Base-by-base conservation (phyloP, 176 grass and related monocot genomes). In the Triticum monococcum region DNA sequence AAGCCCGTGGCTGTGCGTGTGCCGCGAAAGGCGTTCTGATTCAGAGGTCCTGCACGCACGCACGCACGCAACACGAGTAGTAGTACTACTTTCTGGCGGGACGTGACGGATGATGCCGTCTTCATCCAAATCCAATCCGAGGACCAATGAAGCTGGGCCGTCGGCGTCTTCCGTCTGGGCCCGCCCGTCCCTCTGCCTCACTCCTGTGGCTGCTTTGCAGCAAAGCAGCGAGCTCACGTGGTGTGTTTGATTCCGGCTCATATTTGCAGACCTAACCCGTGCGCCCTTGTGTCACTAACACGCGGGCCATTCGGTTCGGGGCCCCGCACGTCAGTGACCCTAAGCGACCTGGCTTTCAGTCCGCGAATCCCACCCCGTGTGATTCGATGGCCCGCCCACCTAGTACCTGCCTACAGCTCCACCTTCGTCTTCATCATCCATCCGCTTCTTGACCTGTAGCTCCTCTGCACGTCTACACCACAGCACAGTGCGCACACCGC, bases 301-400 rank as follows among this genome's bases (percentile, higher is more conserved):
- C 6, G 14, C 5, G 16, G 50, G 16, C 50, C 50, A 7, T 5
- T 2, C 1, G 5, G 16, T 54, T 2, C 5, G 2, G 0, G 0
- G 16, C 5, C 50, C 50, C 50, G 2, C 16, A 18, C 5, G 50
- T 18, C 50, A 18, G 50, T 54, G 1, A 54, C 0, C 5, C 1
- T 2, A 17, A 6, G 0, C 17, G 48, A 2, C 5, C 4, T 16
- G 48, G 17, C 48, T 17, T 52, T 7, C 7, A 18, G 16, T 18
- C 50, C 0, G 50, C 50, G 16, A 54, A 54, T 54, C 5, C 16
- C 50, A 18, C 0, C 50, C 16, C 16, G 50, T 54, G 2, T 54
- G 50, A 54, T 54, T 59, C 54, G 54, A 59, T 59, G 7, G 54
- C 18, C 52, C 52, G 18, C 52, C 18, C 54, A 22, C 54, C 54